A percentile compares a stretch with the other conserved stretches of the same genome.
Conservation (phyloP, 2,329 filamentous ascomycete species). For the Tolypocladium nubicola region DNA sequence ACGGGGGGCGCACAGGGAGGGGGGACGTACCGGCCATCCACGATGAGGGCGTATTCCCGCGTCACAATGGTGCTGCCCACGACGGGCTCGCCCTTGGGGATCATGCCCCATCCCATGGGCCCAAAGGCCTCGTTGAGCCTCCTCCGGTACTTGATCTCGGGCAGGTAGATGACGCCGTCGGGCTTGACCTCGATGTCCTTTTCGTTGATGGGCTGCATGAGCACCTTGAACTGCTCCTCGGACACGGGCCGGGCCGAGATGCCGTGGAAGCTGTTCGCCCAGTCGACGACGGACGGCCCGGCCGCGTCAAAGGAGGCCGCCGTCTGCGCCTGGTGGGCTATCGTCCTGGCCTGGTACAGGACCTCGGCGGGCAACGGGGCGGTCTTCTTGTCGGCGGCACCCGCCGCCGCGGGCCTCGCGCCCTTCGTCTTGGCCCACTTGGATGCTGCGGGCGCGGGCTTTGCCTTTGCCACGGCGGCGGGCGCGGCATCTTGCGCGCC, state of each 20-base stretch:
- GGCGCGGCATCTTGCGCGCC: neutral
- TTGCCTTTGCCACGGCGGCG: neutral
- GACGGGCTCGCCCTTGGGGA: slow-evolving; percentile 74
- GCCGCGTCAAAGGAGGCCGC: neutral
- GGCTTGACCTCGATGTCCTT: slow-evolving; percentile 94
- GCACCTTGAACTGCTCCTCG: slow-evolving; percentile 54
- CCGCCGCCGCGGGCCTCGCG: neutral
- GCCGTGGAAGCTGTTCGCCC: slow-evolving; percentile 76
- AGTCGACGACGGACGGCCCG: slow-evolving; percentile 43
- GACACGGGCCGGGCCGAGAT: slow-evolving; percentile 62
- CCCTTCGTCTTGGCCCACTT: slow-evolving; percentile 1
- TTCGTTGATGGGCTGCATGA: slow-evolving; percentile 55
- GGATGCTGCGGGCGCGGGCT: neutral
- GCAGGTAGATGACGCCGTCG: slow-evolving; percentile 90
- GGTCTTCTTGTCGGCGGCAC: neutral
- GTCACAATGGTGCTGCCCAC: slow-evolving; percentile 75
- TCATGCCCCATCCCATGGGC: slow-evolving; percentile 90
- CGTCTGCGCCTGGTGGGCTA: slow-evolving; percentile 6
- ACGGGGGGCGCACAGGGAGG: neutral
- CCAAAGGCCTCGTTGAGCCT: slow-evolving; percentile 88
- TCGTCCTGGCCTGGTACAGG: slow-evolving; percentile 8
- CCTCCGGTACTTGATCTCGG: slow-evolving; percentile 94
- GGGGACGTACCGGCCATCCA: slow-evolving; percentile 63
- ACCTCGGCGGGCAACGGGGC: slow-evolving; percentile 2
- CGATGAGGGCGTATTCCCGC: slow-evolving; percentile 86